phyloP scores from a whole-genome alignment of 164 flowering plant species.

The Kalanchoe fedtschenkoi region DNA sequence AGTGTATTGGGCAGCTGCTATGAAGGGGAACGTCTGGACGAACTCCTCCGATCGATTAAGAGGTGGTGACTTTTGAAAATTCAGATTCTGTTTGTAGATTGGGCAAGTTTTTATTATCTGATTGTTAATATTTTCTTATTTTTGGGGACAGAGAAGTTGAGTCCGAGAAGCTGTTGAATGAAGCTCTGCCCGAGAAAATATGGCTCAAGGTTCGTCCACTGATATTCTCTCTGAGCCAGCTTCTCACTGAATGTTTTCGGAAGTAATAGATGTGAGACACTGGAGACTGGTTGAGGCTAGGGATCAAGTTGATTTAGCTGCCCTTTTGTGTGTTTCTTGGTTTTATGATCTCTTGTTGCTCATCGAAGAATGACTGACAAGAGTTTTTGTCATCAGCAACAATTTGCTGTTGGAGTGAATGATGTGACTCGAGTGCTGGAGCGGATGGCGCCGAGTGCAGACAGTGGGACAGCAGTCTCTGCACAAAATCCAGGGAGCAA shows the following conservation, averaged over 20 bases:
- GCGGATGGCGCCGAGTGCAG: conserved; percentile 37
- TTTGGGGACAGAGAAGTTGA: conserved; percentile 41
- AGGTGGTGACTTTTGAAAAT: conserved; percentile 21
- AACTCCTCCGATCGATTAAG: conserved; percentile 33
- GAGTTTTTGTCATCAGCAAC: conserved; percentile 36
- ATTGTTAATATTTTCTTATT: neutral
- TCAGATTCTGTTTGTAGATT: neutral
- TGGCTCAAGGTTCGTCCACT: conserved; percentile 59
- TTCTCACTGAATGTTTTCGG: no score
- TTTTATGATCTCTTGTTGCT: neutral
- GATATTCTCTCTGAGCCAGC: neutral
- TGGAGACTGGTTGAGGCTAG: no score
- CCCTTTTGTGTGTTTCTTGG: neutral
- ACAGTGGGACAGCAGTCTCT: conserved; percentile 8
- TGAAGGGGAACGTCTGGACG: conserved; percentile 49
- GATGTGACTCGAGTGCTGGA: conserved; percentile 80
- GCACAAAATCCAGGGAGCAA: neutral
- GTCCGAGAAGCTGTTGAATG: conserved; percentile 26
- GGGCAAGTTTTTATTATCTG: neutral
- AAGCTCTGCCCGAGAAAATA: conserved; percentile 52
- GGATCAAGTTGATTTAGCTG: neutral
- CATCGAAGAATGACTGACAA: neutral
- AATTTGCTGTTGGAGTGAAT: conserved; percentile 76
- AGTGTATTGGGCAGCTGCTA: conserved; percentile 20
- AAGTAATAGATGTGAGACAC: neutral